Evolutionary conservation across 306 rosid species (phyloP), one percentile per base, ranked within the genome.

Genomic region (Betula pendula): DNA sequence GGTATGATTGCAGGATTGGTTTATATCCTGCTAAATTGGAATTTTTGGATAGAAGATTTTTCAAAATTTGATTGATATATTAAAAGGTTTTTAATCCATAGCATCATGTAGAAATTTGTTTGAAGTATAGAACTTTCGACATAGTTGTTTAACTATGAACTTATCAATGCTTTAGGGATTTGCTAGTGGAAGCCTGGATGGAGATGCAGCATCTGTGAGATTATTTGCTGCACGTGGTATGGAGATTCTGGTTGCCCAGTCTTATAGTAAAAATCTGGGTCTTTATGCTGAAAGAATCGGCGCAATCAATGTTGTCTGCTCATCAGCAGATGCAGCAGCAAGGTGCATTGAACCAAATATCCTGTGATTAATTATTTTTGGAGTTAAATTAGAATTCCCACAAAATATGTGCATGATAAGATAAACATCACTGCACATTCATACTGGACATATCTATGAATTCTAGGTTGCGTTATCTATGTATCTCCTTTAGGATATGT

Each of bases 151-250:
- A 44, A n/a, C 22, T 68, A 67, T 83, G 48, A 79, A 79, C 67
- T 31, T 68, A 35, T 68, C 19, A 31, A 42, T 76, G 40, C 70
- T 85, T 68, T 77, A 95, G 99, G 99, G 99, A 24, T 95, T 95
- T 89, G 99, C 99, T 74, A 95, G 99, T 88, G 97, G 97, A 86
- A 95, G 99, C 88, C 90, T 95, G 67, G 99, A 92, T 80, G 88
- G 51, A 55, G 99, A 92, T 86, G 97, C 97, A 67, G 75, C 94
- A 13, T 89, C 97, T 49, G 97, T 95, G 84, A 85, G 99, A 88
- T 80, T 88, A 83, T 95, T 95, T 87, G 96, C 90, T 63, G 84
- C 91, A 53, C 92, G 97, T 71, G 97, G 97, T 55, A 77, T 92
- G 92, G 99, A 95, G 86, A 87, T 92, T 75, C 88, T 95, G 70